Conservation (phyloP, 768 basidiomycete genomes). For the Collybia sordida region DNA sequence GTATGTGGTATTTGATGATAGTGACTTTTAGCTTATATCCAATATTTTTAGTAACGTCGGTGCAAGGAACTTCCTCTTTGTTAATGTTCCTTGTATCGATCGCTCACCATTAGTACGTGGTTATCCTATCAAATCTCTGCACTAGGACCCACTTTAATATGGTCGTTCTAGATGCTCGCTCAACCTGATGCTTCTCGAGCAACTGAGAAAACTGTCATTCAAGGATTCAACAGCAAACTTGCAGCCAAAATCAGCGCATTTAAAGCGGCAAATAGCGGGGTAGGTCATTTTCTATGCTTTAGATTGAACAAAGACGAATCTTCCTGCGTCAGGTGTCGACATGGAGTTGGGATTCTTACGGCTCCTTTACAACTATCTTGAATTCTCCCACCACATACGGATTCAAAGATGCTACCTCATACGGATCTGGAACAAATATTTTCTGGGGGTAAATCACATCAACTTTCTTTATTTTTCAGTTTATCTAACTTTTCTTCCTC, state of each 20-base stretch:
- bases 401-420: slow-evolving; percentile 51
- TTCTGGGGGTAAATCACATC: slow-evolving; percentile 54
- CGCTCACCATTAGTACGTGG: slow-evolving; percentile 37
- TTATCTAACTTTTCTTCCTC: background rate
- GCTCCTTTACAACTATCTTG: slow-evolving; percentile 49
- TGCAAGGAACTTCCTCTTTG: slow-evolving; percentile 55
- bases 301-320: background rate
- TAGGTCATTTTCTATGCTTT: slow-evolving; percentile 23
- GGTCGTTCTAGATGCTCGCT: slow-evolving; percentile 42
- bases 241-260: slow-evolving; percentile 38
- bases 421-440: slow-evolving; percentile 37
- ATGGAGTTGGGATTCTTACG: slow-evolving; percentile 50
- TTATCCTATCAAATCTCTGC: background rate
- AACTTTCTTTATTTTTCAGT: background rate
- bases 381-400: slow-evolving; percentile 50
- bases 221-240: slow-evolving; percentile 51
- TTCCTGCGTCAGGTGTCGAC: slow-evolving; percentile 36
- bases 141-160: too few relatives aligned
- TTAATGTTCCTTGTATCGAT: slow-evolving; percentile 41
- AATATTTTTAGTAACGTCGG: slow-evolving; percentile 40
- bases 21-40: background rate
- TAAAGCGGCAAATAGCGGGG: slow-evolving; percentile 43
- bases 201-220: slow-evolving; percentile 45
- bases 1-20: slow-evolving; percentile 16
- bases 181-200: slow-evolving; percentile 38